Evolutionary conservation across 129 eudicot species (phyloP), one percentile per base, ranked within the genome.

Genomic region (Rutidosis leptorrhynchoides): DNA sequence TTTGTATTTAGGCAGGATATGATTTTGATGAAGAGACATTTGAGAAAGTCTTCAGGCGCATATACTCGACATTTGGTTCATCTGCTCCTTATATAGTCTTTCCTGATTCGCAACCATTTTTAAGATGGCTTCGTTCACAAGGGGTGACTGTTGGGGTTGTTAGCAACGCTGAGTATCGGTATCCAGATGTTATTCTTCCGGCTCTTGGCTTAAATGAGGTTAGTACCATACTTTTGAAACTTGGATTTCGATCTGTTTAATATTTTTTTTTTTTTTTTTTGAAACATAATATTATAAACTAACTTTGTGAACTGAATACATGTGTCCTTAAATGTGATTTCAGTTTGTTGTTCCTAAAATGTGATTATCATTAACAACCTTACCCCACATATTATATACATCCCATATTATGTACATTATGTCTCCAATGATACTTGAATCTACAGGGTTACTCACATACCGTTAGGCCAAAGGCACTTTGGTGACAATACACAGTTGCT

Each of bases 101-200:
- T 74, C 77, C 95, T 8, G 99, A 94, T 76, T 84, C 99, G 32
- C 79, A 80, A 74, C 95, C 95, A 5, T 94, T 94, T 82, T 70
- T 94, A 68, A 79, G 86, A 83, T 94, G 99, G 99, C 82, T 81
- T 29, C 96, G 99, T 32, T 63, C 81, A 56, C 71, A 79, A 40
- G 99, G 95, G 5, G 62, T 89, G 45, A 82, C 58, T 9, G 99
- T 94, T 69, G 97, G 99, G 24, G 69, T 94, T 10, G 95, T 94
- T 63, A 94, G 99, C 81, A 94, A 94, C 52, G 96, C 99, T 12
- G 99, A 89, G 74, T 94, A 94, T 60, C 83, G 99, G 68, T 94
- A 94, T 82, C 84, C 63, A 23, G 97, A 94, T 81, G 99, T 94
- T 23, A 89, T 94, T 69, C 99, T 94, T 82, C 99, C 99, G 0